A percentile compares a stretch with the other conserved stretches of the same genome.
These are phyloP conservation scores for Starmerella vitae DNA, from an alignment of 805 yeast genomes.

Conservation along the genomic window DNA sequence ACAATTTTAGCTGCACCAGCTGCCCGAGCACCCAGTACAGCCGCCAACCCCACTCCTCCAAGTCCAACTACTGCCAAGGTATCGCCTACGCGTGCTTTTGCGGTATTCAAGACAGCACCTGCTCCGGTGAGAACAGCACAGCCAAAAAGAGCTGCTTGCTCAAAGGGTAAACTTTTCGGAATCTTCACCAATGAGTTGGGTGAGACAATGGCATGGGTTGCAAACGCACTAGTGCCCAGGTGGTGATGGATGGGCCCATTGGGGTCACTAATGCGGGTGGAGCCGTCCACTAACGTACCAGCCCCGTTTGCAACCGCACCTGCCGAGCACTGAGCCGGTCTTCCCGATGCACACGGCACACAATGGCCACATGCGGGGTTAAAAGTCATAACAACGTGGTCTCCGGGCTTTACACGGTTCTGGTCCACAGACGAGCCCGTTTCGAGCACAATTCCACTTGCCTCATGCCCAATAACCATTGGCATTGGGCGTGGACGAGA, in stretches of 20 bases:
- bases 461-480: slow-evolving; percentile 88
- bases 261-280: slow-evolving; percentile 58
- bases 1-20: slow-evolving; percentile 67
- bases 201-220: slow-evolving; percentile 94
- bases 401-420: slow-evolving; percentile 77
- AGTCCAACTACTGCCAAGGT: slow-evolving; percentile 93
- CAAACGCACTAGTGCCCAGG: slow-evolving; percentile 96
- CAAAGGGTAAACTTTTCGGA: slow-evolving; percentile 67
- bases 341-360: slow-evolving; percentile 85
- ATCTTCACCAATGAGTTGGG: slow-evolving; percentile 94
- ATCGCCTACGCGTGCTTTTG: slow-evolving; percentile 78
- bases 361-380: slow-evolving; percentile 95
- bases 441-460: slow-evolving; percentile 91
- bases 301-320: slow-evolving; percentile 95
- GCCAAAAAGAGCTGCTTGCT: slow-evolving; percentile 81
- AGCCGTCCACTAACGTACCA: slow-evolving; percentile 98
- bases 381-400: slow-evolving; percentile 83
- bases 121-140: slow-evolving; percentile 98
- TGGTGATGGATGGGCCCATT: slow-evolving; percentile 72
- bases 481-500: slow-evolving; percentile 95
- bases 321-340: slow-evolving; percentile 89
- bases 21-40: slow-evolving; percentile 80
- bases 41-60: slow-evolving; percentile 93
- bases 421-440: slow-evolving; percentile 76
- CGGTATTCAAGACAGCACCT: slow-evolving; percentile 94